These are phyloP conservation scores for Alternaria conjuncta DNA, from an alignment of 2,329 filamentous ascomycete species.

Conservation along the genomic window DNA sequence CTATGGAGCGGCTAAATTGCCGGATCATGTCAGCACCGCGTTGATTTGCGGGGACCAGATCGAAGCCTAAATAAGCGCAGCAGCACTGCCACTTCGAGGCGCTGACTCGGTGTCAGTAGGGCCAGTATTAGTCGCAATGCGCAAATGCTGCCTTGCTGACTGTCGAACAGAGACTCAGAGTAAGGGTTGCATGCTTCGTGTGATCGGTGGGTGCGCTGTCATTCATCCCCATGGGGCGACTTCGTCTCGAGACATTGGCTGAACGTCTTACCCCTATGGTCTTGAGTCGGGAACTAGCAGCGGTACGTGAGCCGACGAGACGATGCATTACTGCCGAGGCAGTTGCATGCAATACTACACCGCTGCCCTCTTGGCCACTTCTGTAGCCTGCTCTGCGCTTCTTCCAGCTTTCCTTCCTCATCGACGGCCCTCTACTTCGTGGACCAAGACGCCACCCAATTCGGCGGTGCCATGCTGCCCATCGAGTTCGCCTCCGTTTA, in stretches of 20 bases:
- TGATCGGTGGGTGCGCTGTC: background rate
- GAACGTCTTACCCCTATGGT: background rate
- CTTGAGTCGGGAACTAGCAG: background rate
- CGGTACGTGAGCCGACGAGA: background rate
- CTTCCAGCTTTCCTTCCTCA: background rate
- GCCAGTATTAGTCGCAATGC: background rate
- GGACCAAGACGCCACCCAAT: background rate
- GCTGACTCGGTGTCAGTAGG: background rate
- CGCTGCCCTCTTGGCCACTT: background rate
- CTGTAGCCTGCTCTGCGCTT: background rate
- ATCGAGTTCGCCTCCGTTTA: conserved; percentile 1
- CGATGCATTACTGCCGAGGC: background rate
- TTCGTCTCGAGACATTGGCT: background rate
- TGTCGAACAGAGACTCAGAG: background rate
- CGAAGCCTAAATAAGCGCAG: background rate
- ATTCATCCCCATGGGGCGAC: background rate
- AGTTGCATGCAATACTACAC: background rate
- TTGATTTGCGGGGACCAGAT: background rate
- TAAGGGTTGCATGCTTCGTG: background rate
- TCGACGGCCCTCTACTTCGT: background rate
- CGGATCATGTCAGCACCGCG: background rate
- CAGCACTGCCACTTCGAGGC: background rate
- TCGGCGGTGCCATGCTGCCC: background rate
- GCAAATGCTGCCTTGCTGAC: background rate
- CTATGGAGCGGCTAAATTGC: background rate